These are phyloP conservation scores for Pelargonium myrrhifolium DNA, from an alignment of 441 rosid genomes.

Conservation along the genomic window DNA sequence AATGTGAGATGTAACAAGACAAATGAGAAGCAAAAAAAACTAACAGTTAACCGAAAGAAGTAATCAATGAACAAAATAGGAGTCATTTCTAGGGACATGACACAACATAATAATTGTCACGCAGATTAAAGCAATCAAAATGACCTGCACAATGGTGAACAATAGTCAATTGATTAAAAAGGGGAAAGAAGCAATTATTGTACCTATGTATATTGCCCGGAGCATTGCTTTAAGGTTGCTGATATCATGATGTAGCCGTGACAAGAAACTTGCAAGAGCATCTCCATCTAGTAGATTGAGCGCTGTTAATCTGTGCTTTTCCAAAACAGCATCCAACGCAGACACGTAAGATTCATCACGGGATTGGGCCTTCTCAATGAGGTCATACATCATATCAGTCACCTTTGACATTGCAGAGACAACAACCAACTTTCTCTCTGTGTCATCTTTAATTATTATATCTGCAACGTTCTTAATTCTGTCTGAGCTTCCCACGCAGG, in stretches of 20 bases:
- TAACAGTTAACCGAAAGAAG: background rate
- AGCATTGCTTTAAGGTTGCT: slow-evolving; percentile 91
- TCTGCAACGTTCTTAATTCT: slow-evolving; percentile 81
- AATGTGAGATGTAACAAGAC: background rate
- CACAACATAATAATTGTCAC: background rate
- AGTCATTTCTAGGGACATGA: too few species aligned
- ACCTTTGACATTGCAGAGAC: slow-evolving; percentile 97
- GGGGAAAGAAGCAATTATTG: too few species aligned
- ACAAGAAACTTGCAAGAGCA: slow-evolving; percentile 55
- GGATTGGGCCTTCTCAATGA: slow-evolving; percentile 65
- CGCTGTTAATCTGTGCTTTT: slow-evolving; percentile 71
- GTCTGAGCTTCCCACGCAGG: slow-evolving; percentile 83
- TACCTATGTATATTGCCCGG: slow-evolving; percentile 94
- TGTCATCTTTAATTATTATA: slow-evolving; percentile 47
- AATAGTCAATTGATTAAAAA: background rate
- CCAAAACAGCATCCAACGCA: slow-evolving; percentile 67
- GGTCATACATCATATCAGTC: slow-evolving; percentile 92
- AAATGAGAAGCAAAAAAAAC: background rate
- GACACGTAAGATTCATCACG: slow-evolving; percentile 72
- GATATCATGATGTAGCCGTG: slow-evolving; percentile 61
- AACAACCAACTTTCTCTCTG: slow-evolving; percentile 75
- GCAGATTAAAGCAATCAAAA: background rate
- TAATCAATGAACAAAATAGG: background rate
- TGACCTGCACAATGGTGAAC: background rate
- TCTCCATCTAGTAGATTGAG: slow-evolving; percentile 71